Base-by-base conservation (phyloP, 169 alveolate species). In the Eimeria brunetti region DNA sequence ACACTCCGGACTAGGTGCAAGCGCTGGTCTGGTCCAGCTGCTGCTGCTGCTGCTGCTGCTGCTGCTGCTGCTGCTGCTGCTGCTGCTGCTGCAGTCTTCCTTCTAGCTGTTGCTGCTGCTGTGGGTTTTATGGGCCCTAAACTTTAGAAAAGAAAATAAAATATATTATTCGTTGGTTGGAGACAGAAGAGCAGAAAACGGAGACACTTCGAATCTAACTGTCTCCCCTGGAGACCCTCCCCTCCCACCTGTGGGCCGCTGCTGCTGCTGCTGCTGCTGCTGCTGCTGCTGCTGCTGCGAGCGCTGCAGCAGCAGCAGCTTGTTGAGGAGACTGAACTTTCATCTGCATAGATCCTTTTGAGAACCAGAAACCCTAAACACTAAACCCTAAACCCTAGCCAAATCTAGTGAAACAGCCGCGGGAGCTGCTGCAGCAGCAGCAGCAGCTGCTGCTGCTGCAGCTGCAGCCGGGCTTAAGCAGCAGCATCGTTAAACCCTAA, bases 11-110 rank as follows among this genome's bases (percentile, higher is more conserved):
- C 44, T 2, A 18, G 4, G 78, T 20, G 1, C 78, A 33, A 4
- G 78, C 9, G 78, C 9, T 67, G 78, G 78, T 67, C 78, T n/a
- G 78, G 78, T 67, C 44, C 78, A 22, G 78, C 78, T 67, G 78
- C 78, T 67, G 78, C 78, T 33, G 73, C 73, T 62, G 73, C 73
- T 62, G 73, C 73, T 62, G 73, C 73, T 62, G 73, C 73, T 62
- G 73, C 73, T 62, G 73, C 73, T 62, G 73, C 73, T 27, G 78
- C 78, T 67, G 78, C 78, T 67, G 78, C 78, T 67, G 78, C 78
- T 67, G 78, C 78, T 67, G 46, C 78, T 27, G 78, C 78, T 30
- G 78, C 44, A 14, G 36, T 27, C 78, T 67, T 27, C 78, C 18
- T 67, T 36, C 44, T n/a, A 27, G 11, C 22, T 27, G 46, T n/a